Evolutionary conservation across 2,329 filamentous ascomycete genomes (phyloP).

Genomic region (Sclerotinia nivalis): DNA sequence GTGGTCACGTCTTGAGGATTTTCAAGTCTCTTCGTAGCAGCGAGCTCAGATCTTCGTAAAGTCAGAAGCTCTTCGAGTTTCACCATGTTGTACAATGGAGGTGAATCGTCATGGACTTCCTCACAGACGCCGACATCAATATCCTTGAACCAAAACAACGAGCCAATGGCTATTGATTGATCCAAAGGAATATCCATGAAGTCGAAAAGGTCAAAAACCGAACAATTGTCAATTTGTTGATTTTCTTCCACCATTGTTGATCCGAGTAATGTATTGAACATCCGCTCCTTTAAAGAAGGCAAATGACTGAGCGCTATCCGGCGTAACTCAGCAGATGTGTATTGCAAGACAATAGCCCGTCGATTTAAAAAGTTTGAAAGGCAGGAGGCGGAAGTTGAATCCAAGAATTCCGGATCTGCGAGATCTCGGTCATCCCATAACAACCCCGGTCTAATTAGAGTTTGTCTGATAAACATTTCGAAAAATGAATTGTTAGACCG

Average conservation of each 20-base stretch:
- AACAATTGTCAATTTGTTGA: constrained; percentile 65
- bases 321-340: constrained; percentile 81
- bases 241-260: constrained; percentile 67
- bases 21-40: constrained; percentile 51
- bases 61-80: constrained; percentile 73
- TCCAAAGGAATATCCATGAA: constrained; percentile 70
- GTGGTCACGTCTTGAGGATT: constrained; percentile 51
- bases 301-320: constrained; percentile 69
- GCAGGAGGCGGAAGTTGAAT: constrained; percentile 45
- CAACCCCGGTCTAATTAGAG: constrained; percentile 66
- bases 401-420: constrained; percentile 64
- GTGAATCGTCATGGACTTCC: constrained; percentile 58
- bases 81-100: constrained; percentile 65
- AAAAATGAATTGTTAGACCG: constrained; percentile 79
- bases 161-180: constrained; percentile 50
- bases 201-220: constrained; percentile 90
- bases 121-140: constrained; percentile 68
- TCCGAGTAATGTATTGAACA: constrained; percentile 75
- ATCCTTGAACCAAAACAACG: constrained; percentile 63
- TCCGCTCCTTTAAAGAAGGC: constrained; percentile 67
- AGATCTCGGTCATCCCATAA: constrained; percentile 72
- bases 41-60: constrained; percentile 65
- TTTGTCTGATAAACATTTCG: constrained; percentile 69
- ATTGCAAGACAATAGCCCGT: constrained; percentile 78
- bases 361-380: constrained; percentile 69